Conservation (phyloP, 768 basidiomycete genomes). For the Xerocomus brunneocitrinus region DNA sequence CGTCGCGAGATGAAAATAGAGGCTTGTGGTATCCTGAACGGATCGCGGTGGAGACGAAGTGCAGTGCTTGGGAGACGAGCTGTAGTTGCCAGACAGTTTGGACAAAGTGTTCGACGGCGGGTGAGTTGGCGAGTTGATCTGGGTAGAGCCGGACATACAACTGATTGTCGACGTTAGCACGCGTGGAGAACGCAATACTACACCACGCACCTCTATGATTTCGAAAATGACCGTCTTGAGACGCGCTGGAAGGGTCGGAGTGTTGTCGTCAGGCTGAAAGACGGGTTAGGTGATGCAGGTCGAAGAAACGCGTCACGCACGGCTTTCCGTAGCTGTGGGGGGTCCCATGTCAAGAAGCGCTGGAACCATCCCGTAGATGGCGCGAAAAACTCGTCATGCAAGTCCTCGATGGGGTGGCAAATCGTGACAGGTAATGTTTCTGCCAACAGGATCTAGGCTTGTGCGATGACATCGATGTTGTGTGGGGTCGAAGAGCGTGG, state of each 20-base stretch:
- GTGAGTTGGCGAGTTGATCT: conserved; percentile 63
- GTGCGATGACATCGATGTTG: conserved; percentile 53
- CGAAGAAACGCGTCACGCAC: conserved; percentile 33
- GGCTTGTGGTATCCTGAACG: conserved; percentile 78
- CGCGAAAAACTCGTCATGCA: conserved; percentile 77
- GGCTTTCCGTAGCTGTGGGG: conserved; percentile 60
- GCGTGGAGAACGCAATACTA: not conserved
- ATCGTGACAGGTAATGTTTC: conserved; percentile 90
- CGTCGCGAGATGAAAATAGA: conserved; percentile 78
- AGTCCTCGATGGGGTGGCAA: conserved; percentile 91
- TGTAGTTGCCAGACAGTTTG: conserved; percentile 85
- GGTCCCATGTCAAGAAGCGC: conserved; percentile 77
- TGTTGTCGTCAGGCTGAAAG: conserved; percentile 68
- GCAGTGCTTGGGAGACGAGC: conserved; percentile 88
- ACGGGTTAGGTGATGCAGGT: conserved; percentile 6
- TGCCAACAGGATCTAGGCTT: conserved; percentile 70
- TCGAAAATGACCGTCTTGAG: conserved; percentile 89
- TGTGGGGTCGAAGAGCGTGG: conserved; percentile 39
- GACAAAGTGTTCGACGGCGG: conserved; percentile 70
- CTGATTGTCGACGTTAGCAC: conserved; percentile 30
- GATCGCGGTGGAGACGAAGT: conserved; percentile 90
- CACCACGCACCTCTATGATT: conserved; percentile 66
- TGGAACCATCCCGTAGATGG: conserved; percentile 68
- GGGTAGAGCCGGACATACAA: conserved; percentile 81
- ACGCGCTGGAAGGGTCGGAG: conserved; percentile 82